Conservation (phyloP, 441 rosid genomes). For the Lepidium campestre region DNA sequence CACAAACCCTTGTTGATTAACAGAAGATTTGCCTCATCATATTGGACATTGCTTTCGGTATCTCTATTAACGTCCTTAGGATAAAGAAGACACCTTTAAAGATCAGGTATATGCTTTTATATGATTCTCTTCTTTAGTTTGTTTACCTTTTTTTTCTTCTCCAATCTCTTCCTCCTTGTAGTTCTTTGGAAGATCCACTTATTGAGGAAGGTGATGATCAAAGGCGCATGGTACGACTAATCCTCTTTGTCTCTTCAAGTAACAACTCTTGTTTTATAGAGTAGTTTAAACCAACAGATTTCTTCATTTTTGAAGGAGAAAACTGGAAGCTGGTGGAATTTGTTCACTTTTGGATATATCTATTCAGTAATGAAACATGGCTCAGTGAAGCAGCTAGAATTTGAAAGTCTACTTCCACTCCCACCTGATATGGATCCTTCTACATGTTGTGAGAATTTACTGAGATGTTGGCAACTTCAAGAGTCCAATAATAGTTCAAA, state of each 20-base stretch:
- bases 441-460: slow-evolving; percentile 54
- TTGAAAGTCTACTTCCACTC: slow-evolving; percentile 69
- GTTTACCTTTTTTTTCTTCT: neutral
- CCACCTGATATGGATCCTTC: slow-evolving; percentile 84
- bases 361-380: slow-evolving; percentile 62
- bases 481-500: slow-evolving; percentile 28
- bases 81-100: slow-evolving; percentile 29
- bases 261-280: neutral
- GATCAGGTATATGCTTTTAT: slow-evolving; percentile 40
- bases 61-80: slow-evolving; percentile 56
- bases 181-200: slow-evolving; percentile 66
- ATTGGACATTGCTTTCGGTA: slow-evolving; percentile 56
- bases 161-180: slow-evolving; percentile 25
- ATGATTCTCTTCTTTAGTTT: neutral
- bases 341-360: slow-evolving; percentile 60
- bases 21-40: slow-evolving; percentile 44
- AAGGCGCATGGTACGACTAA: slow-evolving; percentile 40
- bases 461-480: slow-evolving; percentile 65
- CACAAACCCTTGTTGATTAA: neutral
- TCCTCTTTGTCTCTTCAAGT: neutral
- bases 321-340: slow-evolving; percentile 50
- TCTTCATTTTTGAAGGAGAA: slow-evolving; percentile 37
- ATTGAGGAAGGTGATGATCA: slow-evolving; percentile 40
- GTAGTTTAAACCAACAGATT: neutral
- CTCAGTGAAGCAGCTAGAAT: slow-evolving; percentile 68